Percentiles rank a stretch among this genome's conserved stretches.
Conservation (phyloP, 768 basidiomycete species). For the Albatrellus ellisii region DNA sequence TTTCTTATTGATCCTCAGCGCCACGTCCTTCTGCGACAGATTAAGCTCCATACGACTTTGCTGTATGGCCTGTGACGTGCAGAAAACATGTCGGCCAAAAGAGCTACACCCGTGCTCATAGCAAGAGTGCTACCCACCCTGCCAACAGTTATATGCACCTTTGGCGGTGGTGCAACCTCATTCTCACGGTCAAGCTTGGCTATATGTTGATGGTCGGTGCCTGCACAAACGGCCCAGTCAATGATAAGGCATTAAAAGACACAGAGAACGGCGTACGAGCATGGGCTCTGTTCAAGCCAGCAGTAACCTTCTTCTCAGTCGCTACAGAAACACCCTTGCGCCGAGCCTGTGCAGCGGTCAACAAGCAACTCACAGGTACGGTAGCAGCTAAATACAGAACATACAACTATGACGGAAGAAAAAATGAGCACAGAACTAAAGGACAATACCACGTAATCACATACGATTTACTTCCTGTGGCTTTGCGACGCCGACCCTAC, state of each 20-base stretch:
- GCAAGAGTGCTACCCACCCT: conserved; percentile 33
- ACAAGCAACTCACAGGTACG: neutral
- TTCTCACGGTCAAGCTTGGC: conserved; percentile 93
- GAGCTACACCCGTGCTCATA: neutral
- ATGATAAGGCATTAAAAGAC: neutral
- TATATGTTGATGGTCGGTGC: conserved; percentile 87
- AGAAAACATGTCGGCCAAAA: conserved; percentile 4
- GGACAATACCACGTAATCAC: conserved; percentile 24
- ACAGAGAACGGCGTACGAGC: conserved; percentile 29
- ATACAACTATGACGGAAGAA: conserved; percentile 9
- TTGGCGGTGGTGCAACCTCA: conserved; percentile 86
- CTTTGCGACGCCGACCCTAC: too few relatives aligned
- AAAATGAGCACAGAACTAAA: neutral
- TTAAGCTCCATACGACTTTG: conserved; percentile 64
- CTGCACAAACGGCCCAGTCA: conserved; percentile 24
- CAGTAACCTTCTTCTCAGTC: conserved; percentile 69
- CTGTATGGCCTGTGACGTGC: conserved; percentile 55
- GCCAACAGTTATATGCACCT: conserved; percentile 59
- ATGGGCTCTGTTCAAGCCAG: conserved; percentile 66
- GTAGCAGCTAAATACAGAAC: neutral
- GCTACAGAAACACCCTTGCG: conserved; percentile 64
- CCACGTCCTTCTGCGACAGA: conserved; percentile 85
- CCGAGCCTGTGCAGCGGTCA: conserved; percentile 41
- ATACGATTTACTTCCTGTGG: conserved; percentile 45
- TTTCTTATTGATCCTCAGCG: conserved; percentile 89